Conservation (phyloP, 306 rosid genomes). For the Cucurbita ficifolia region DNA sequence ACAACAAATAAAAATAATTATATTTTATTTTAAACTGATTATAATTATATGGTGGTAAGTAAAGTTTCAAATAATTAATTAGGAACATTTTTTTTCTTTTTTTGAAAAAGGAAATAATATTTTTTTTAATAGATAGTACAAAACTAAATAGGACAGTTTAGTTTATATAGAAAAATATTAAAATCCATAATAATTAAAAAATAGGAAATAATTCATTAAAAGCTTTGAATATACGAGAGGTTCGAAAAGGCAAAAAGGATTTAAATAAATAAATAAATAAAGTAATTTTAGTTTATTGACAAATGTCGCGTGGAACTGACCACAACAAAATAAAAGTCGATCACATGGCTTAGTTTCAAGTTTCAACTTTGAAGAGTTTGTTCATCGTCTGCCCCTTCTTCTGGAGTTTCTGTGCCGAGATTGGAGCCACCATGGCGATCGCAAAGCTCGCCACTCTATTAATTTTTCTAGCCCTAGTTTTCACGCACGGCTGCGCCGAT, state of each 20-base stretch:
- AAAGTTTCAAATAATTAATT: too few relatives aligned
- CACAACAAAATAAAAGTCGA: background rate
- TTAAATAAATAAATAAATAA: background rate
- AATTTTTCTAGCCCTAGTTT: slow-evolving; percentile 42
- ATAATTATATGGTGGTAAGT: too few relatives aligned
- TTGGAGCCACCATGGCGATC: slow-evolving; percentile 53
- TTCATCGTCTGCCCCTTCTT: background rate
- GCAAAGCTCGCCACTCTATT: slow-evolving; percentile 37
- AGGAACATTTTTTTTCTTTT: too few relatives aligned
- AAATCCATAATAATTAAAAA: background rate
- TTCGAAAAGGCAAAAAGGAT: background rate
- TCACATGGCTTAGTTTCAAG: background rate
- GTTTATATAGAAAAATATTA: background rate
- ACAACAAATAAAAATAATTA: too few relatives aligned
- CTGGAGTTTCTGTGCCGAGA: slow-evolving; percentile 34
- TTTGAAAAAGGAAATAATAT: too few relatives aligned
- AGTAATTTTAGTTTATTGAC: background rate
- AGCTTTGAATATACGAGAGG: background rate
- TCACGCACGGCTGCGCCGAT: slow-evolving; percentile 26
- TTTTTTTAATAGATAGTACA: background rate
- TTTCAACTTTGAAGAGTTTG: background rate
- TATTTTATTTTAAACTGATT: too few relatives aligned
- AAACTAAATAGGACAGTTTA: background rate
- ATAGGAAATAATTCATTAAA: too few relatives aligned
- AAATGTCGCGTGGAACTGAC: background rate